Conservation (phyloP, 768 basidiomycete genomes). For the Suillus lakei region DNA sequence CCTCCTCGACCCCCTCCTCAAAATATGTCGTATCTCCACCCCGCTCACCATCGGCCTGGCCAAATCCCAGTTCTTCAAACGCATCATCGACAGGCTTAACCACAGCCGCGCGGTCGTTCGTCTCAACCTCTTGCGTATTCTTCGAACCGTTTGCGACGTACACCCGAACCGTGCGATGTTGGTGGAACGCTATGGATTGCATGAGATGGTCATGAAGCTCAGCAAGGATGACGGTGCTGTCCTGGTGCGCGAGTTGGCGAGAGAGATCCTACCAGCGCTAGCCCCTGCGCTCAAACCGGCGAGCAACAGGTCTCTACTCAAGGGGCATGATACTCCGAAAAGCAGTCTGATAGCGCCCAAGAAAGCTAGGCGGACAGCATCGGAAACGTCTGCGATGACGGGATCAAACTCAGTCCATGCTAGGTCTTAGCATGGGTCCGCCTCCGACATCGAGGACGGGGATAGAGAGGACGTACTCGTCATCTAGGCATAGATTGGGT, state of each 20-base stretch:
- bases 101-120: conserved; percentile 84
- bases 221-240: conserved; percentile 90
- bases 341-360: conserved; percentile 59
- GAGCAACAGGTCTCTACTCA: conserved; percentile 32
- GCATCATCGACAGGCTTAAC: conserved; percentile 81
- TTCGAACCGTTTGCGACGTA: conserved; percentile 85
- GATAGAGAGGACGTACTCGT: conserved; percentile 40
- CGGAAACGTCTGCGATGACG: conserved; percentile 58
- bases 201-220: conserved; percentile 79
- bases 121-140: conserved; percentile 85
- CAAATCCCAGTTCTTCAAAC: conserved; percentile 83
- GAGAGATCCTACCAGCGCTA: conserved; percentile 81
- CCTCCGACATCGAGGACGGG: conserved; percentile 33
- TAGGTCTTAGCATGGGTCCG: conserved; percentile 16
- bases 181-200: conserved; percentile 81
- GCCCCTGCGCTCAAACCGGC: conserved; percentile 71
- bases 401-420: conserved; percentile 22
- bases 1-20: conserved; percentile 89
- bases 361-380: conserved; percentile 68
- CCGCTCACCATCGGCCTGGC: conserved; percentile 77
- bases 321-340: conserved; percentile 43
- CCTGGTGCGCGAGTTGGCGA: conserved; percentile 85
- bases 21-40: conserved; percentile 84
- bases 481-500: conserved; percentile 57
- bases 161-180: conserved; percentile 85